Base-by-base conservation (phyloP, 1,284 basidiomycete species). In the Takashimella tepidaria region DNA sequence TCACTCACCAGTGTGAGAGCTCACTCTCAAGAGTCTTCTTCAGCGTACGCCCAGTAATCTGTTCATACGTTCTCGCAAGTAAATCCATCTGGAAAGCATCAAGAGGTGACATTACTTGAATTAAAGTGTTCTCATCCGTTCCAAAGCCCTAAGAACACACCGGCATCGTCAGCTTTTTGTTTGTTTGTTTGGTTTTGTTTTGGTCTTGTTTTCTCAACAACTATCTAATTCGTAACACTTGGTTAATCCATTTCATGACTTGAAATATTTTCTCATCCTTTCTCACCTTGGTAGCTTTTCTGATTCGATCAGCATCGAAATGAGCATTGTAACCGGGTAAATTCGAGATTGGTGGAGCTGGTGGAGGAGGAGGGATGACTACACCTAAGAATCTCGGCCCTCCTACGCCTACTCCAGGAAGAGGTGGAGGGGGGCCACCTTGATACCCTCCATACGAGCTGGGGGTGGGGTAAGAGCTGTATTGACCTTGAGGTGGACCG, bases 201-300 rank as follows among this genome's bases (percentile, higher is more conserved):
- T n/a, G n/a, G n/a, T n/a, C n/a, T n/a, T 19, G 11, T 11, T 19
- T 40, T 40, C 37, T 47, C 50, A 31, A n/a, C 16, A 21, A 21
- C 40, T 3, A 2, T 21, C 22, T 42, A 22, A 4, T 20, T 19
- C n/a, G n/a, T n/a, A 37, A 37, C 8, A 37, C 31, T 8, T 37
- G 31, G 31, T 16, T 37, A 16, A 37, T 37, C 31, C 31, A 8
- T 37, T 16, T 37, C 31, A 53, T n/a, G n/a, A n/a, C n/a, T n/a
- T n/a, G n/a, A n/a, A n/a, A n/a, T n/a, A n/a, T n/a, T n/a, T n/a
- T n/a, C n/a, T n/a, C n/a, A n/a, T n/a, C n/a, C n/a, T n/a, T n/a
- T n/a, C 67, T 54, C 53, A 69, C 72, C 63, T 77, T 77, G 41
- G 74, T 76, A 6, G 76, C 76, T 55, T 75, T 76, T 40, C 76